Conservation (phyloP, 1,284 basidiomycete genomes). For the Amylostereum chailletii region DNA sequence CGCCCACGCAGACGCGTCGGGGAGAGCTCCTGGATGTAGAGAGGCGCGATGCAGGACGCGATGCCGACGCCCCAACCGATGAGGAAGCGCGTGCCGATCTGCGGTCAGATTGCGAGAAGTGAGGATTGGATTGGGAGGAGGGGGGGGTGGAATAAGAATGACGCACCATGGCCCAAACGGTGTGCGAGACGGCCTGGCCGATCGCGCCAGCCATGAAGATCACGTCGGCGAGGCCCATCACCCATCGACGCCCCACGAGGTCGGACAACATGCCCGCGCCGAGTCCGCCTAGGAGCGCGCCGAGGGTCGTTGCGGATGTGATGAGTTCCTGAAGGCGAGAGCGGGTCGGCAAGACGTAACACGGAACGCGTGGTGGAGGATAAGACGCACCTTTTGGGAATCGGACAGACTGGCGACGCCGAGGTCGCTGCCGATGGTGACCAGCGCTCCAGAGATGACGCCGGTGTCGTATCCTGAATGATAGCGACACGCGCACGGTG, state of each 20-base stretch:
- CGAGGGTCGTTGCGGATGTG: constrained; percentile 74
- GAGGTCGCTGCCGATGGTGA: constrained; percentile 64
- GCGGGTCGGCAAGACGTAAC: not conserved
- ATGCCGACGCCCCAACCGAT: constrained; percentile 65
- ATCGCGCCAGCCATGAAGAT: constrained; percentile 74
- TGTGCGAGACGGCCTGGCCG: constrained; percentile 56
- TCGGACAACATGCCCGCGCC: constrained; percentile 66
- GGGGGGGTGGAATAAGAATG: not conserved
- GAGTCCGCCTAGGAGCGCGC: constrained; percentile 69
- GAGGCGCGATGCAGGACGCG: constrained; percentile 72
- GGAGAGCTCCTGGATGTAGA: constrained; percentile 80
- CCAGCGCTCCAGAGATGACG: constrained; percentile 70
- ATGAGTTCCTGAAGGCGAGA: constrained; percentile 54
- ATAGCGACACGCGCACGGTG: no score
- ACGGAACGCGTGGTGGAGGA: not conserved
- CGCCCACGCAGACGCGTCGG: constrained; percentile 69
- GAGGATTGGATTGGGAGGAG: not conserved
- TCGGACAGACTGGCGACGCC: constrained; percentile 50
- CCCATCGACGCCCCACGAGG: constrained; percentile 59
- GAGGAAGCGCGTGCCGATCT: constrained; percentile 70
- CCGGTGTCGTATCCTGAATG: constrained; percentile 69
- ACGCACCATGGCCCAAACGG: constrained; percentile 63
- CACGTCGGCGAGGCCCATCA: constrained; percentile 63
- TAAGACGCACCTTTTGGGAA: constrained; percentile 48
- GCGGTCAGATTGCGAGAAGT: not conserved